Conservation (phyloP, 2,329 filamentous ascomycete genomes). For the Bipolaris bicolor region DNA sequence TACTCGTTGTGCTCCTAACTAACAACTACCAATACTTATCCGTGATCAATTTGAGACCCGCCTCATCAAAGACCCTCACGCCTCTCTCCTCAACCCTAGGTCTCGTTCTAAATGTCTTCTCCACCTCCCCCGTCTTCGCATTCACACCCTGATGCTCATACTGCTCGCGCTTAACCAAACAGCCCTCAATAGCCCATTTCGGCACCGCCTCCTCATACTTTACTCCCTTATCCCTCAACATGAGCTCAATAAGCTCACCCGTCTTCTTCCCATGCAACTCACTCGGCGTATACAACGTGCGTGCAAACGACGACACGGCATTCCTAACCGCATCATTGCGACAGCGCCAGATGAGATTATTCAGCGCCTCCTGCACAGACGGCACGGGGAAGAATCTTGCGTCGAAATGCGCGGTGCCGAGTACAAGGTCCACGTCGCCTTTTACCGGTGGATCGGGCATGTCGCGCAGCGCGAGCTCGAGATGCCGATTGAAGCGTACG, state of each 20-base stretch:
- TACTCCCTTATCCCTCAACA: conserved; percentile 32
- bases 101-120: conserved; percentile 32
- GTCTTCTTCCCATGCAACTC: conserved; percentile 37
- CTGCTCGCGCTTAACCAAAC: conserved; percentile 40
- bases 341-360: conserved; percentile 41
- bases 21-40: conserved; percentile 32
- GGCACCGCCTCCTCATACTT: conserved; percentile 36
- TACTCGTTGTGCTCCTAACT: background rate
- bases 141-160: conserved; percentile 40
- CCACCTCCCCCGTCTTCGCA: conserved; percentile 30
- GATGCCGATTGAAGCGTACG: conserved; percentile 36
- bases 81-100: conserved; percentile 37
- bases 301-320: conserved; percentile 34
- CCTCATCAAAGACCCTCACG: conserved; percentile 30
- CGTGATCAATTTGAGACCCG: conserved; percentile 31
- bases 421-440: conserved; percentile 14
- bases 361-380: conserved; percentile 34
- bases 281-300: conserved; percentile 32
- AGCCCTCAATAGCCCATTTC: conserved; percentile 42
- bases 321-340: conserved; percentile 41
- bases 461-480: conserved; percentile 17
- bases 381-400: conserved; percentile 38
- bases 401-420: conserved; percentile 39
- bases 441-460: conserved; percentile 30
- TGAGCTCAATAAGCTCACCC: conserved; percentile 30